Base-by-base conservation (phyloP, 768 basidiomycete species). In the Dacryopinax spathularia region DNA sequence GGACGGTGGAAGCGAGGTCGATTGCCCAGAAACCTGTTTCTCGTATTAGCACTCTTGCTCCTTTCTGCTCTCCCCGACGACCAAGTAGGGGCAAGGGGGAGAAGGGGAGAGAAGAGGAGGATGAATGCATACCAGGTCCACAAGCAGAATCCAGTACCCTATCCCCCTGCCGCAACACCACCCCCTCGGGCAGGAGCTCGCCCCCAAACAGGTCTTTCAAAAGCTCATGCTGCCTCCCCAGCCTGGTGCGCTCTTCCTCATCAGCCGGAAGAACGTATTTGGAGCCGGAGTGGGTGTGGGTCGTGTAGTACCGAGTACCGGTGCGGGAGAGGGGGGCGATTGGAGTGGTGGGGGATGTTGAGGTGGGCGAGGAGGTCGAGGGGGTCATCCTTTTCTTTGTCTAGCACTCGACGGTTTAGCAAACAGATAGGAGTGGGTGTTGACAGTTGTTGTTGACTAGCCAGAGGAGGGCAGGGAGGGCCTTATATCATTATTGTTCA, bases 11-110 rank as follows among this genome's bases (percentile, higher is more conserved):
- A 12, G 64, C 43, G 15, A 67, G 62, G 61, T 67, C 69, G 13
- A 69, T 56, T 16, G 66, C 29, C 66, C 65, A 69, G 13, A 41
- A 37, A 15, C 67, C 69, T 69, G 34, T 56, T 9, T 10, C 48
- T 37, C 36, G 5, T 29, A 56, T 56, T 15, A 56, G 48, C 29
- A 5, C n/a, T n/a, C n/a, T n/a, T n/a, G n/a, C n/a, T n/a, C n/a
- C n/a, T n/a, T n/a, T n/a, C n/a, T n/a, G n/a, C n/a, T n/a, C n/a
- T n/a, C n/a, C n/a, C n/a, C n/a, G n/a, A n/a, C n/a, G n/a, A n/a
- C n/a, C n/a, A n/a, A n/a, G n/a, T n/a, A n/a, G n/a, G n/a, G n/a
- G n/a, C n/a, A n/a, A n/a, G n/a, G n/a, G n/a, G n/a, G n/a, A n/a
- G n/a, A n/a, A n/a, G n/a, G n/a, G n/a, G n/a, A n/a, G n/a, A n/a